Evolutionary conservation across 495 filamentous ascomycete species (phyloP).

Genomic region (Penicillium coffeae): DNA sequence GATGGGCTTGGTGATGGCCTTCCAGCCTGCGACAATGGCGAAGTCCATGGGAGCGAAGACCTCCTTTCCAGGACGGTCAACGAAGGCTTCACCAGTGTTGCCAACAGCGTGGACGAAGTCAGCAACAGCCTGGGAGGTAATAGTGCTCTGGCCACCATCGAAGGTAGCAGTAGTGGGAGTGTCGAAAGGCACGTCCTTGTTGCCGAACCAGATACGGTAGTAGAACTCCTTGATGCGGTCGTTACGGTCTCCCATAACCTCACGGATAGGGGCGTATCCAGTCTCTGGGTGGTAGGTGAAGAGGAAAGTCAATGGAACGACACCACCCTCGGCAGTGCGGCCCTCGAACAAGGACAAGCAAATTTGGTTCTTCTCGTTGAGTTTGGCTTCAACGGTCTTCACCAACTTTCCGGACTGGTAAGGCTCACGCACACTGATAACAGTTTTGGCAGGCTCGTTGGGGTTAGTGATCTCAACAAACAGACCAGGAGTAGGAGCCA

Average conservation of each 20-base stretch:
- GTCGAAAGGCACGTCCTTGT: conserved; percentile 79
- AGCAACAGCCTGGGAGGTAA: conserved; percentile 88
- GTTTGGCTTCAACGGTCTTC: conserved; percentile 79
- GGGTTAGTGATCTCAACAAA: conserved; percentile 83
- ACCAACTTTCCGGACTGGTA: conserved; percentile 63
- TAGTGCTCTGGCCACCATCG: conserved; percentile 77
- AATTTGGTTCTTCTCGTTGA: conserved; percentile 73
- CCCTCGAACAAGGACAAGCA: conserved; percentile 83
- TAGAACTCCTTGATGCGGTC: conserved; percentile 98
- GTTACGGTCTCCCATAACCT: conserved; percentile 92
- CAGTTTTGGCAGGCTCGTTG: conserved; percentile 71
- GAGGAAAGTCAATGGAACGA: conserved; percentile 73
- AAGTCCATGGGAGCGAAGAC: conserved; percentile 98
- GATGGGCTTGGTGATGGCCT: conserved; percentile 97
- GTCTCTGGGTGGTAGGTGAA: conserved; percentile 93
- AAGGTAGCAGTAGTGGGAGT: conserved; percentile 79
- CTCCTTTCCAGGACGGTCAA: conserved; percentile 91
- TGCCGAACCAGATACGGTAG: conserved; percentile 90
- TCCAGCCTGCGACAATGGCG: conserved; percentile 97
- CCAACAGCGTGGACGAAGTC: conserved; percentile 98
- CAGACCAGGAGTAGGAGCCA: conserved; percentile 78
- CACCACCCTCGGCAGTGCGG: conserved; percentile 72
- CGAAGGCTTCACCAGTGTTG: conserved; percentile 97
- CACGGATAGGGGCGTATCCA: conserved; percentile 90
- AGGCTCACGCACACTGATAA: conserved; percentile 72